phyloP scores from a whole-genome alignment of 1,139 yeast species.

The Geotrichum fermentans region DNA sequence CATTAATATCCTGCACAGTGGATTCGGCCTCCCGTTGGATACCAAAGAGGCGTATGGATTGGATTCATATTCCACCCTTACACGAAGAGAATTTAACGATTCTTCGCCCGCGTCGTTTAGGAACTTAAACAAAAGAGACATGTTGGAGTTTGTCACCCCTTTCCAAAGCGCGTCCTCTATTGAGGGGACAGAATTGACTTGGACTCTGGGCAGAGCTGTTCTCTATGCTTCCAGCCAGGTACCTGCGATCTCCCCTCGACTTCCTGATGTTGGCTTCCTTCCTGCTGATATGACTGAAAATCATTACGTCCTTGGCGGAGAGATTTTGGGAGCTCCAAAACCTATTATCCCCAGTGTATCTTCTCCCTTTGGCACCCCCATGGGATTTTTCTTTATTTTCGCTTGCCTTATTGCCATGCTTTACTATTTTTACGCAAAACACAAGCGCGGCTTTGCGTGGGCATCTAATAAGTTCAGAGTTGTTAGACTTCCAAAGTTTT shows the following conservation, averaged over 20 bases:
- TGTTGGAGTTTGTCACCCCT: slow-evolving; percentile 39
- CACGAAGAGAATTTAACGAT: background rate
- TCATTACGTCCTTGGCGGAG: slow-evolving; percentile 21
- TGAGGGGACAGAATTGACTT: slow-evolving; percentile 62
- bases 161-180: slow-evolving; percentile 59
- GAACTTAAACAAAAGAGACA: slow-evolving; percentile 17
- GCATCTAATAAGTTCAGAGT: slow-evolving; percentile 5
- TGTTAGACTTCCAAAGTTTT: slow-evolving; percentile 2
- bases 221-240: slow-evolving; percentile 47
- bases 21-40: slow-evolving; percentile 65
- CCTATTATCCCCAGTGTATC: slow-evolving; percentile 3
- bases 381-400: background rate
- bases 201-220: slow-evolving; percentile 80
- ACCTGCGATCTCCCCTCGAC: slow-evolving; percentile 24
- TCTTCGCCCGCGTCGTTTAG: background rate
- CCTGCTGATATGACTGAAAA: slow-evolving; percentile 19
- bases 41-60: slow-evolving; percentile 26
- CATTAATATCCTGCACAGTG: slow-evolving; percentile 64
- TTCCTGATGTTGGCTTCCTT: slow-evolving; percentile 22
- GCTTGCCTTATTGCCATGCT: background rate
- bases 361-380: background rate
- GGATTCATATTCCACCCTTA: slow-evolving; percentile 1
- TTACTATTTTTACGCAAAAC: slow-evolving; percentile 7
- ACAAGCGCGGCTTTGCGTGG: slow-evolving; percentile 11
- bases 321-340: slow-evolving; percentile 9